phyloP scores from a whole-genome alignment of 208 protist species.

The Chromosphaera perkinsii region DNA sequence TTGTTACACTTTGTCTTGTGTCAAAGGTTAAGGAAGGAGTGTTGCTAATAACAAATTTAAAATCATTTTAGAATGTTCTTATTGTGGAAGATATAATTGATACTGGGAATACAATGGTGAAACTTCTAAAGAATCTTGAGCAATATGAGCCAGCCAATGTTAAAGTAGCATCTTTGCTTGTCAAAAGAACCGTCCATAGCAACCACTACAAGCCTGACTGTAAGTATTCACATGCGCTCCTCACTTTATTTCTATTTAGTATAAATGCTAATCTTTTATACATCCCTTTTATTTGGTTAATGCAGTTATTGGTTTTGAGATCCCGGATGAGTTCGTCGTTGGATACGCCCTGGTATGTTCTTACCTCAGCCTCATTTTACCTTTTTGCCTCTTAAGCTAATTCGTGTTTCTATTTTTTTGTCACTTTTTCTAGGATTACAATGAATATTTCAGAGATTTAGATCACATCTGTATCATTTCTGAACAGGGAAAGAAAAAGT shows the following conservation, averaged over 20 bases:
- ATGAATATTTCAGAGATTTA: slow-evolving; percentile 35
- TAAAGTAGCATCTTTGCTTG: slow-evolving; percentile 10
- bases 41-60: no score
- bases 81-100: slow-evolving; percentile 36
- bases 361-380: neutral
- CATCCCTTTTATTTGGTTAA: no score
- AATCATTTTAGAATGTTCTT: slow-evolving; percentile 1
- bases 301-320: slow-evolving; percentile 23
- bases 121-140: slow-evolving; percentile 10
- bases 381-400: neutral
- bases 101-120: slow-evolving; percentile 21
- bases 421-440: slow-evolving; percentile 19
- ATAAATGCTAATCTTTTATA: neutral
- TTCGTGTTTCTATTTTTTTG: neutral
- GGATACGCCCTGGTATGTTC: slow-evolving; percentile 17
- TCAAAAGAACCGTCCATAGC: slow-evolving; percentile 23
- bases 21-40: no score
- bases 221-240: no score
- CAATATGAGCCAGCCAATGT: slow-evolving; percentile 19
- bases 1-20: neutral
- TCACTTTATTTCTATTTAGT: no score
- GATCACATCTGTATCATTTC: slow-evolving; percentile 30
- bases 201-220: slow-evolving; percentile 33
- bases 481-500: slow-evolving; percentile 18
- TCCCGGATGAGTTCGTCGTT: slow-evolving; percentile 34